Percentiles rank a stretch among this genome's conserved stretches.
These are phyloP conservation scores for Hypocrella siamensis DNA, from an alignment of 2,329 filamentous ascomycete genomes.

Conservation along the genomic window DNA sequence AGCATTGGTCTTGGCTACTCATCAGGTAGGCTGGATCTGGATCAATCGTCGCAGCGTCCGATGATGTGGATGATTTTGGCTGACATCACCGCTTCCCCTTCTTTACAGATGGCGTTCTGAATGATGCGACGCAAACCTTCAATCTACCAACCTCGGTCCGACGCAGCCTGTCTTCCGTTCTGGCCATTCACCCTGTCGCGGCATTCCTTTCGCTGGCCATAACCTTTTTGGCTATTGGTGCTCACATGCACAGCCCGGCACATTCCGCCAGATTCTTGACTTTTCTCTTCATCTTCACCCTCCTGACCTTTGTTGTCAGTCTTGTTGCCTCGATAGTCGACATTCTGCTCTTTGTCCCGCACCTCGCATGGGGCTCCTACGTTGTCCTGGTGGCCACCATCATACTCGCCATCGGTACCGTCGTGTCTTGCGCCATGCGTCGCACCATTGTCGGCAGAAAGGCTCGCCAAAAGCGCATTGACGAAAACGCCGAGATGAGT, in stretches of 20 bases:
- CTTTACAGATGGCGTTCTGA: conserved; percentile 1
- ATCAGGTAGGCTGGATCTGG: conserved; percentile 37
- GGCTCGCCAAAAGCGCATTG: conserved; percentile 81
- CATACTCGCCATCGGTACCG: conserved; percentile 61
- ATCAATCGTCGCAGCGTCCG: no score
- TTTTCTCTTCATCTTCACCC: conserved; percentile 67
- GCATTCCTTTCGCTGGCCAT: conserved; percentile 75
- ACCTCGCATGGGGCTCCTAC: conserved; percentile 88
- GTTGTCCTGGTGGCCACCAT: conserved; percentile 82
- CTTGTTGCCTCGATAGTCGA: conserved; percentile 85
- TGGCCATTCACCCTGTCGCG: conserved; percentile 86
- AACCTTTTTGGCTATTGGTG: conserved; percentile 60
- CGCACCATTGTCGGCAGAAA: conserved; percentile 82
- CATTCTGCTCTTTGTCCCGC: conserved; percentile 84
- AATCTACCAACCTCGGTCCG: conserved; percentile 37
- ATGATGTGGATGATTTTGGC: no score
- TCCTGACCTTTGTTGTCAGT: conserved; percentile 70
- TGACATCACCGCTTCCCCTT: no score
- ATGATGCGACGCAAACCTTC: conserved; percentile 28
- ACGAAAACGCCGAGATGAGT: conserved; percentile 93
- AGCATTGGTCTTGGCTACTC: conserved; percentile 58
- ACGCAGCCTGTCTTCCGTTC: conserved; percentile 62
- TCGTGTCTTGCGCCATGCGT: conserved; percentile 90
- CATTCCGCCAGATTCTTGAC: conserved; percentile 85
- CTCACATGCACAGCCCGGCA: conserved; percentile 75